Percentiles rank a stretch among this genome's conserved stretches.
Evolutionary conservation across 176 grass and related monocot genomes (phyloP).

Genomic region (Triticum timopheevii): DNA sequence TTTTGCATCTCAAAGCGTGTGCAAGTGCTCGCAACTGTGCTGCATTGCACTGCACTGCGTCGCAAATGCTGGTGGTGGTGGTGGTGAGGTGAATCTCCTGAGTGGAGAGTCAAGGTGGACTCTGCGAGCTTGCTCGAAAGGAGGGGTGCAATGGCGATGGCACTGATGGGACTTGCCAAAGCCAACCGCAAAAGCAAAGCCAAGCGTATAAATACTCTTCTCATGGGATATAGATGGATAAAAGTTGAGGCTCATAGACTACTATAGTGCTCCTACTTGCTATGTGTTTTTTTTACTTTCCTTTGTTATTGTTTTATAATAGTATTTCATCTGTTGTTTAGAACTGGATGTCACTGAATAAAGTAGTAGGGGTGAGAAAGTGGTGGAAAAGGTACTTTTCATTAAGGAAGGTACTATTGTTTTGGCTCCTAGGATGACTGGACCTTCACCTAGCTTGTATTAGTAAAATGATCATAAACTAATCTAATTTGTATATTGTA

Average conservation of each 20-base stretch:
- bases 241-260: constrained; percentile 6
- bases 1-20: constrained; percentile 19
- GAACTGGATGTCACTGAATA: not conserved
- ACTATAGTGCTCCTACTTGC: constrained; percentile 2
- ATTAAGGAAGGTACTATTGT: constrained; percentile 20
- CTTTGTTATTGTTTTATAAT: not conserved
- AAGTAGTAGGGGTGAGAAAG: not conserved
- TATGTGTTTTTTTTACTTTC: not conserved
- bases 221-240: constrained; percentile 8
- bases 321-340: not conserved
- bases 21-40: constrained; percentile 4
- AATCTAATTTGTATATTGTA: too few relatives aligned
- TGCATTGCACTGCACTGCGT: not conserved
- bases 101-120: constrained; percentile 53
- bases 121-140: constrained; percentile 25
- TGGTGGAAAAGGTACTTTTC: not conserved
- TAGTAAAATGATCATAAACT: not conserved
- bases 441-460: constrained; percentile 19
- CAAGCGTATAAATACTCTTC: constrained; percentile 32
- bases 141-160: constrained; percentile 27
- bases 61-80: not conserved
- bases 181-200: constrained; percentile 10
- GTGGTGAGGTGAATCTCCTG: constrained; percentile 44
- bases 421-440: constrained; percentile 38
- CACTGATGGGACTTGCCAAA: constrained; percentile 32